Percentiles rank a stretch among this genome's conserved stretches.
These are phyloP conservation scores for Lycium ferocissimum DNA, from an alignment of 257 asterid genomes.

Conservation along the genomic window DNA sequence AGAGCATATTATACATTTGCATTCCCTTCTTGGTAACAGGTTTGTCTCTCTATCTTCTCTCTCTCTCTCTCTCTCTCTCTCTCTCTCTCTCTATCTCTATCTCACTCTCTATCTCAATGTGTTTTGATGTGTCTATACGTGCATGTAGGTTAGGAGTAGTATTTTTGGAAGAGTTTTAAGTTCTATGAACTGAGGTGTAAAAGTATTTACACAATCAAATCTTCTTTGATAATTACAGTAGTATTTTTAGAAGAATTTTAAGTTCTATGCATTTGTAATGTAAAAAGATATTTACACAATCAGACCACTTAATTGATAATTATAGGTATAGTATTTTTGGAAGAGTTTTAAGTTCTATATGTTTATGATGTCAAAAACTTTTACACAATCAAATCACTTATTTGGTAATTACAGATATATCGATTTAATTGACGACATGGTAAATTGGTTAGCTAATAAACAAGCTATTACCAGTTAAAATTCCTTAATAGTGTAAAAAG, in stretches of 20 bases:
- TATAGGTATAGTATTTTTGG: neutral
- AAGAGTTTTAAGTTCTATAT: neutral
- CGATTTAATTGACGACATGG: neutral
- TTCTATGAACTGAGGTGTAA: neutral
- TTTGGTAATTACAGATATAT: neutral
- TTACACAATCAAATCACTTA: neutral
- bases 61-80: neutral
- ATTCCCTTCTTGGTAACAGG: conserved; percentile 75
- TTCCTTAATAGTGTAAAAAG: neutral
- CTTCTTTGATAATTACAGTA: no score
- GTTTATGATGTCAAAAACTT: neutral
- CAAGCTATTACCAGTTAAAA: neutral
- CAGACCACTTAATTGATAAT: no score
- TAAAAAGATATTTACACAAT: no score
- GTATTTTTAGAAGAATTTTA: no score
- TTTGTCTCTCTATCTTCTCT: conserved; percentile 8
- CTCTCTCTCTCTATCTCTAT: neutral
- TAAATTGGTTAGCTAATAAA: neutral
- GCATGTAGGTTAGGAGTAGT: neutral
- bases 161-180: neutral
- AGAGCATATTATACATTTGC: conserved; percentile 62
- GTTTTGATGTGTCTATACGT: neutral
- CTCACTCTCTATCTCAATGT: neutral
- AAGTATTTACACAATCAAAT: no score
- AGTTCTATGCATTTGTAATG: no score